Percentiles rank a stretch among this genome's conserved stretches.
Conservation (phyloP, 164 flowering plant genomes). For the Vitis vinifera region ASM3070453v1 NC_081817.1:28147001-28147500, state of each 20-base stretch:
- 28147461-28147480: too few species aligned
- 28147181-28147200: background rate
- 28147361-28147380: slow-evolving; percentile 5
- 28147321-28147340: slow-evolving; percentile 61
- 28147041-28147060: too few species aligned
- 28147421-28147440: too few species aligned
- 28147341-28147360: slow-evolving; percentile 9
- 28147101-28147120: slow-evolving; percentile 31
- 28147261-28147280: slow-evolving; percentile 38
- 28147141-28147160: slow-evolving; percentile 13
- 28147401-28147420: too few species aligned
- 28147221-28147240: background rate
- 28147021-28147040: too few species aligned
- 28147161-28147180: background rate
- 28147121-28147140: slow-evolving; percentile 42
- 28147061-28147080: slow-evolving; percentile 44
- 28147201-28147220: background rate
- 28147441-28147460: too few species aligned
- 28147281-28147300: slow-evolving; percentile 63
- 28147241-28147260: slow-evolving; percentile 54
- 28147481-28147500: too few species aligned
- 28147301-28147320: slow-evolving; percentile 68
- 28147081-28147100: slow-evolving; percentile 28
- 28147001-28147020: background rate
- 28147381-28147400: too few species aligned